Evolutionary conservation across 257 asterid genomes (phyloP), one percentile per base, ranked within the genome.

Genomic region (Galeopsis tetrahit): DNA sequence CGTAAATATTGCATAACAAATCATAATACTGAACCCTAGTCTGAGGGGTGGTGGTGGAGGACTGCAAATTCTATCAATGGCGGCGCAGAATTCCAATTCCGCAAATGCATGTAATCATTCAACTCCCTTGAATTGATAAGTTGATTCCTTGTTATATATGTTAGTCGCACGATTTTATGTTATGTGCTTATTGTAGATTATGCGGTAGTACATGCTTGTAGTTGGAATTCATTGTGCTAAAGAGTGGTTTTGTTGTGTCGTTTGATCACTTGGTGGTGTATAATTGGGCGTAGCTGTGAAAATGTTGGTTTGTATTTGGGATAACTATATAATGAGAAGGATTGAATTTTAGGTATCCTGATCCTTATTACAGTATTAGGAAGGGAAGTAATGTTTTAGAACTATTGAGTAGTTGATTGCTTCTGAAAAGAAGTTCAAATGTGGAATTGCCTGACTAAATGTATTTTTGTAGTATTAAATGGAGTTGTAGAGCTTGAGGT

Each of bases 31-130:
- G 55, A 69, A 77, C 77, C 81, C 77, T 77, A 68, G 58, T 10
- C 38, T 32, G 57, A 17, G 68, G 57, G 59, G 34, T 5, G 35
- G 21, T 44, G 70, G 58, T 31, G 64, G 74, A 11, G 48, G 42
- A 42, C 43, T 31, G 57, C 63, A 7, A 73, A 6, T 65, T 77
- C 28, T 34, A 10, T 21, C 73, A 65, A 78, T 75, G 81, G 73
- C 74, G 64, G 71, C 40, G 68, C 73, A 15, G 65, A 70, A 56
- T 61, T 40, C 66, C 66, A 36, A 59, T 67, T 70, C 72, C 33
- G 72, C 63, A 48, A 76, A 42, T 71, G 66, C 71, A 35, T 66
- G 88, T 81, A 69, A 79, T 21, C 34, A 10, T 36, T 33, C 49
- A 5, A n/a, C 75, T 58, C 64, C 28, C 57, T 15, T 42, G 11